Base-by-base conservation (phyloP, 192 early-diverging fungal species). In the Anaeromyces robustus region DNA sequence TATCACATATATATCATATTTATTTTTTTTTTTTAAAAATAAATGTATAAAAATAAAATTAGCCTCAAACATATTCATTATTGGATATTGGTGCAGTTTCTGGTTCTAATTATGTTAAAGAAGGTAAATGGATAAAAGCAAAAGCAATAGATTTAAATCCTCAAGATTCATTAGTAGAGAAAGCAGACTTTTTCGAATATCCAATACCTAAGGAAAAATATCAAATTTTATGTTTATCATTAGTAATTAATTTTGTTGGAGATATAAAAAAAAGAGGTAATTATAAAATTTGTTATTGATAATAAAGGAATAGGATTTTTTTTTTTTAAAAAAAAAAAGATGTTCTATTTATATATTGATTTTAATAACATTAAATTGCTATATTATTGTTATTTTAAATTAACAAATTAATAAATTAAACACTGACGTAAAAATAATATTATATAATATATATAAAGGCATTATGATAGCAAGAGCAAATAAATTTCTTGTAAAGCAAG, bases 221-320 rank as follows among this genome's bases (percentile, higher is more conserved):
- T 84, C 87, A 97, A 79, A 89, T 94, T 30, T 85, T 97, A 0
- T 94, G 93, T 80, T 86, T 97, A 26, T 92, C 90, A 19, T 83
- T 97, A 0, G 96, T 97, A 0, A 91, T 97, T 77, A 97, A 97
- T 84, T 97, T 97, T 90, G 93, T 95, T 1, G 92, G 92, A 7
- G 93, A 95, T 86, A 88, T 92, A 4, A 84, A 79, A 14, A 86
- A 87, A 59, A 86, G 96, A 83, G 96, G 89, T 85, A 79, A 39
- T 77, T 39, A 52, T 81, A 83, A 5, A 84, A 29, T 52, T 7
- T 30, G 11, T 68, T 80, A 77, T 81, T 84, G 28, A 37, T n/a
- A 32, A 28, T 17, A 13, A 78, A 13, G 5, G 41, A 26, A 37
- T 28, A 13, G 6, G 4, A 29, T 77, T 81, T 29, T 39, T 34